Evolutionary conservation across 1,284 basidiomycete genomes (phyloP).

Genomic region (Pseudozyma flocculosa): DNA sequence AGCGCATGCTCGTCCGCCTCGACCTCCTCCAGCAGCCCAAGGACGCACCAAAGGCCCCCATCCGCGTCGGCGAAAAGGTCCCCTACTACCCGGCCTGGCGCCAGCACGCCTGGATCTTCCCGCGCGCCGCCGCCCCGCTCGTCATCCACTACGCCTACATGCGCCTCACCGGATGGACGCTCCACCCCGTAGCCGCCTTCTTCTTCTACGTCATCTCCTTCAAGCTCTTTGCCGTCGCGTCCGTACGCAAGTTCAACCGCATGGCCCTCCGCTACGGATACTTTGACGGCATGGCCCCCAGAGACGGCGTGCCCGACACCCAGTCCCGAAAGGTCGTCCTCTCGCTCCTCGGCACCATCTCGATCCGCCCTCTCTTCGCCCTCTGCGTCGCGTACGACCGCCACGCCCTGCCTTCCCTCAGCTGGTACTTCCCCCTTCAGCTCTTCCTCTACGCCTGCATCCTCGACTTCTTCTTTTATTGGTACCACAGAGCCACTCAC

Average conservation of each 20-base stretch:
- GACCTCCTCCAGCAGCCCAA: constrained; percentile 4
- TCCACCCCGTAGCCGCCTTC: constrained; percentile 34
- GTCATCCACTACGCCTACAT: constrained; percentile 35
- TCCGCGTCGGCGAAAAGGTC: background rate
- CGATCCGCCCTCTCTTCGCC: constrained; percentile 34
- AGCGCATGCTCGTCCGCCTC: background rate
- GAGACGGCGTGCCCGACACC: constrained; percentile 41
- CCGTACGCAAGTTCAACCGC: constrained; percentile 20
- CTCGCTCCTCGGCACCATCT: constrained; percentile 24
- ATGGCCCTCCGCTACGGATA: constrained; percentile 31
- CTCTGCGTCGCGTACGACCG: constrained; percentile 41
- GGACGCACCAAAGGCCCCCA: too few relatives aligned
- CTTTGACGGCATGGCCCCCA: constrained; percentile 31
- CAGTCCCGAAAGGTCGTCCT: constrained; percentile 22
- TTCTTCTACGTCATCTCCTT: constrained; percentile 28
- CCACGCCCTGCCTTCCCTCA: constrained; percentile 18
- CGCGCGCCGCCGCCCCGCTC: constrained; percentile 30
- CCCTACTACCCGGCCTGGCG: constrained; percentile 32
- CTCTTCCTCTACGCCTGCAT: constrained; percentile 29
- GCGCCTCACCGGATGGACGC: constrained; percentile 25
- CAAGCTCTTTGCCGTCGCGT: constrained; percentile 19
- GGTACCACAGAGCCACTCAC: constrained; percentile 51
- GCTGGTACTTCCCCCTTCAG: constrained; percentile 37
- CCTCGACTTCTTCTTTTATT: constrained; percentile 52
- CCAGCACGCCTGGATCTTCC: constrained; percentile 37